These are phyloP conservation scores for Heliosperma pusillum DNA, from an alignment of 148 eudicot species.

Conservation along the genomic window DNA sequence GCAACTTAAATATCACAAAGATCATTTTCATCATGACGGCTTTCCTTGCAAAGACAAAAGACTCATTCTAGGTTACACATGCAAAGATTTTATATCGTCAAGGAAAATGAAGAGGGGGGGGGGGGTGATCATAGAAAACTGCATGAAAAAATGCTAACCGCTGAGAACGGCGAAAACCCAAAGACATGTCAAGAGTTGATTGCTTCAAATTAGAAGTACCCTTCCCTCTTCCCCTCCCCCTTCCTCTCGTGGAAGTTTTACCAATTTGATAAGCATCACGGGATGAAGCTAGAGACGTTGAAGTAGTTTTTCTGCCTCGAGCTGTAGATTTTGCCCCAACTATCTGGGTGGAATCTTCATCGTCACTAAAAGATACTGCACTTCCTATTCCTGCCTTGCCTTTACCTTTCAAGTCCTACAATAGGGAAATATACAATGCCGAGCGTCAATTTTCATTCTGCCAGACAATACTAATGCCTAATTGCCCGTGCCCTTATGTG, in stretches of 20 bases:
- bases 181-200: conserved; percentile 78
- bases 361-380: conserved; percentile 86
- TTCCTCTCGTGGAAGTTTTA: conserved; percentile 62
- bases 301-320: conserved; percentile 54
- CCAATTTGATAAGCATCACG: conserved; percentile 46
- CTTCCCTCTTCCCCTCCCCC: conserved; percentile 81
- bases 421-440: not conserved
- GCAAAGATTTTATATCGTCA: not conserved
- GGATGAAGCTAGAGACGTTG: conserved; percentile 35
- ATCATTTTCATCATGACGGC: not conserved
- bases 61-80: conserved; percentile 3
- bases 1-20: not conserved
- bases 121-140: not conserved
- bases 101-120: not conserved
- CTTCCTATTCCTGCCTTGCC: conserved; percentile 43
- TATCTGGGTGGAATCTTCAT: conserved; percentile 58
- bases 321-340: conserved; percentile 39
- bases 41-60: not conserved
- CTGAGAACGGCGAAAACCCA: conserved; percentile 67
- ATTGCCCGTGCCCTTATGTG: not conserved
- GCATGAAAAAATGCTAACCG: conserved; percentile 39
- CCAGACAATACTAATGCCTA: not conserved
- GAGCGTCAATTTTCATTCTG: conserved; percentile 5
- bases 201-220: conserved; percentile 65
- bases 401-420: conserved; percentile 49